Percentiles rank a stretch among this genome's conserved stretches.
phyloP scores from a whole-genome alignment of 306 rosid genomes.

The Vigna hirtella region DNA sequence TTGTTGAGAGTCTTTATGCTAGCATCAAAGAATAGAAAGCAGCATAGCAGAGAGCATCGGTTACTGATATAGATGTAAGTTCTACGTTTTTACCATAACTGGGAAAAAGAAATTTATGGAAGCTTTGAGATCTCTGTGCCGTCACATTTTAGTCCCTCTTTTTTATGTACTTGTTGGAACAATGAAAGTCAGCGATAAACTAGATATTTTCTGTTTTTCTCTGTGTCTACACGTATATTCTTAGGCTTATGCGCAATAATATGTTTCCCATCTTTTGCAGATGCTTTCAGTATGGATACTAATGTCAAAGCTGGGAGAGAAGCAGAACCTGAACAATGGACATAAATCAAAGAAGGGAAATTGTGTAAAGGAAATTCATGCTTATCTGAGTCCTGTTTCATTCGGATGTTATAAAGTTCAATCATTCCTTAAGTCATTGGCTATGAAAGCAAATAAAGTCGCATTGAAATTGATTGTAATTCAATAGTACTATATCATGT shows the following conservation, averaged over 20 bases:
- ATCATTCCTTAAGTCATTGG: neutral
- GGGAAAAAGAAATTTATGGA: neutral
- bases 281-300: neutral
- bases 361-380: neutral
- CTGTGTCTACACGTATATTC: neutral
- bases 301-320: neutral
- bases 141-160: slow-evolving; percentile 16
- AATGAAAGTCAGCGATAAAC: neutral
- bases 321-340: neutral
- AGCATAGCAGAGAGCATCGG: slow-evolving; percentile 7
- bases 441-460: neutral
- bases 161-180: neutral
- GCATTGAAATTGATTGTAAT: neutral
- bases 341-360: neutral
- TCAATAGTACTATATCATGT: neutral
- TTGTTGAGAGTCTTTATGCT: slow-evolving; percentile 67
- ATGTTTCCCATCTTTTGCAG: neutral
- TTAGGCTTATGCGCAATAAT: neutral
- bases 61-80: slow-evolving; percentile 11
- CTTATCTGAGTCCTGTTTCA: neutral
- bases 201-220: slow-evolving; percentile 55
- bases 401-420: neutral
- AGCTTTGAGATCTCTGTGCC: slow-evolving; percentile 1
- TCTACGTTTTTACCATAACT: neutral
- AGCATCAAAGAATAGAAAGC: slow-evolving; percentile 54